These are phyloP conservation scores for Fallopia convolvulus DNA, from an alignment of 148 eudicot species.

Conservation along the genomic window DNA sequence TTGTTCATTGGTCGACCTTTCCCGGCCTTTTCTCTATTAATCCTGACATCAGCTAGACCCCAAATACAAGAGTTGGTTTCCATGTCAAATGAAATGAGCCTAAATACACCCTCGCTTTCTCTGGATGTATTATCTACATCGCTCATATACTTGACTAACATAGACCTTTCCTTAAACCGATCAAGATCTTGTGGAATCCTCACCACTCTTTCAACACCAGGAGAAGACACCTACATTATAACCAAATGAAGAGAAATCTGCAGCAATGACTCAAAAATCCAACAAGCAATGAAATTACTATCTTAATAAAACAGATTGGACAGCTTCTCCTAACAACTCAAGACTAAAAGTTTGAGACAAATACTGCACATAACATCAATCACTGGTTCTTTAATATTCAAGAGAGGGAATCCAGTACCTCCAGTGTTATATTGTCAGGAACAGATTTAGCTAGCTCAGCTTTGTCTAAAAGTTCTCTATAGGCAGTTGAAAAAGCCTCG, in stretches of 20 bases:
- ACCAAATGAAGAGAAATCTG: background rate
- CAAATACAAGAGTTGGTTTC: constrained; percentile 54
- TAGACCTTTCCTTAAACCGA: constrained; percentile 67
- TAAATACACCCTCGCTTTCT: constrained; percentile 60
- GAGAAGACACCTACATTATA: constrained; percentile 66
- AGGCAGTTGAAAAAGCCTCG: constrained; percentile 67
- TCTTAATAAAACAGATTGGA: background rate
- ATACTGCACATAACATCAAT: background rate
- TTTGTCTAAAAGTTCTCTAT: constrained; percentile 55
- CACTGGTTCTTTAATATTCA: background rate
- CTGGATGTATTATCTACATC: constrained; percentile 25
- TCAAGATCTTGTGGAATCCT: constrained; percentile 74
- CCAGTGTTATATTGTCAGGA: constrained; percentile 55
- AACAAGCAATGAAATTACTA: background rate
- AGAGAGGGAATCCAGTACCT: constrained; percentile 35
- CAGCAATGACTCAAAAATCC: background rate
- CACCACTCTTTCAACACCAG: constrained; percentile 78
- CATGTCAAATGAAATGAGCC: constrained; percentile 50
- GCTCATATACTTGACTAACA: constrained; percentile 56
- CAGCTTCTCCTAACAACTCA: background rate
- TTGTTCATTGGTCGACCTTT: constrained; percentile 83
- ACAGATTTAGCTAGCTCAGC: constrained; percentile 57
- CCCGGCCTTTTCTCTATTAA: constrained; percentile 75
- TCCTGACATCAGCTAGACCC: constrained; percentile 73
- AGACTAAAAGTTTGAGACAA: background rate